These are phyloP conservation scores for Veloboletus limbatus DNA, from an alignment of 1,284 basidiomycete species.

Conservation along the genomic window DNA sequence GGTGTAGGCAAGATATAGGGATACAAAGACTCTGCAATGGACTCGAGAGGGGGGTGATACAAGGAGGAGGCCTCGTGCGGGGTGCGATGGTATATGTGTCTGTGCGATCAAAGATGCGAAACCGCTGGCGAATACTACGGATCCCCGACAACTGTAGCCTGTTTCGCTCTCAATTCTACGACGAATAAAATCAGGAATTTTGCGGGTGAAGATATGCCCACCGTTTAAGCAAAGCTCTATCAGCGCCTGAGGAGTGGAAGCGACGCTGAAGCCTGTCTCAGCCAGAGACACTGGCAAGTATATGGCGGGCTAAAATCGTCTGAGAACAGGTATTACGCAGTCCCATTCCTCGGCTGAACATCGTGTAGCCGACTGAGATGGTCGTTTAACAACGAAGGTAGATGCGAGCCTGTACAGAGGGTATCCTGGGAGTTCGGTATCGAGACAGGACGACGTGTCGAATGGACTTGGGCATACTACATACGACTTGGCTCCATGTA, in stretches of 20 bases:
- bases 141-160: conserved; percentile 45
- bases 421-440: neutral
- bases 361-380: conserved; percentile 42
- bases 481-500: too few species aligned
- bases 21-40: conserved; percentile 38
- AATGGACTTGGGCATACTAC: too few species aligned
- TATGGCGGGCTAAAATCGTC: neutral
- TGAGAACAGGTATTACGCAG: conserved; percentile 2
- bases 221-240: conserved; percentile 43
- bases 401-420: conserved; percentile 15
- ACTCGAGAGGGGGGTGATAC: conserved; percentile 50
- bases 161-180: conserved; percentile 42
- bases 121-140: conserved; percentile 51
- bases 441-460: neutral
- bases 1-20: conserved; percentile 38
- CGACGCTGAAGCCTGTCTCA: conserved; percentile 52
- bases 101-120: conserved; percentile 56
- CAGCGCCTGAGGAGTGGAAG: conserved; percentile 33
- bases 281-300: conserved; percentile 51
- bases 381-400: conserved; percentile 37
- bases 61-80: conserved; percentile 58
- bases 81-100: conserved; percentile 64
- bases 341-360: conserved; percentile 43
- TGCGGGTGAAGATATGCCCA: conserved; percentile 16
- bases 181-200: neutral